These are phyloP conservation scores for Sarocladium oryzae DNA, from an alignment of 2,329 filamentous ascomycete species.

Conservation along the genomic window DNA sequence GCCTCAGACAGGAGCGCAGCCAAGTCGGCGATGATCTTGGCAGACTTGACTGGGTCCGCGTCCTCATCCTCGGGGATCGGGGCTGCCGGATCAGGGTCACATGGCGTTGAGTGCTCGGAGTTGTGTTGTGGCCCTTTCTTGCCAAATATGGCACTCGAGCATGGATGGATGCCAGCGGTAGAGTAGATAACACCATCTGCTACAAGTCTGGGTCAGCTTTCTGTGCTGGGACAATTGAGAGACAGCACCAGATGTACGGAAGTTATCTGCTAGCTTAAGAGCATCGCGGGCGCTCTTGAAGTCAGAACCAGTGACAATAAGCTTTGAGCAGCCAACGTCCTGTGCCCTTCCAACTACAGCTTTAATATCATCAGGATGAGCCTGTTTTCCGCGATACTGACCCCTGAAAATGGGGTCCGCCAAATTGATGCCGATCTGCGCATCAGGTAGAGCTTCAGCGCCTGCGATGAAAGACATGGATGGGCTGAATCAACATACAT, in stretches of 20 bases:
- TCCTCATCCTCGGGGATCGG: conserved; percentile 42
- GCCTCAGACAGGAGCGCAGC: conserved; percentile 55
- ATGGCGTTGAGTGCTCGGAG: conserved; percentile 43
- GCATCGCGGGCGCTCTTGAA: conserved; percentile 71
- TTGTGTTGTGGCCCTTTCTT: conserved; percentile 32
- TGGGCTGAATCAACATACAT: conserved; percentile 39
- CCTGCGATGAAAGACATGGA: neutral
- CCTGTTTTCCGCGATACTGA: conserved; percentile 70
- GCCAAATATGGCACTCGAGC: conserved; percentile 74
- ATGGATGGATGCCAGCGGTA: conserved; percentile 92
- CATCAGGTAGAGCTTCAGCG: conserved; percentile 7
- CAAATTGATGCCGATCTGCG: conserved; percentile 86
- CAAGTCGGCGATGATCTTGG: conserved; percentile 52
- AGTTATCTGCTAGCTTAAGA: conserved; percentile 63
- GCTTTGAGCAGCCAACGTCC: conserved; percentile 74
- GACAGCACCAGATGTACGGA: conserved; percentile 52
- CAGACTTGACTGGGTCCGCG: conserved; percentile 37
- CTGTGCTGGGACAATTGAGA: neutral
- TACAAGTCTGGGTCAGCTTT: neutral
- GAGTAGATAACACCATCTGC: conserved; percentile 76
- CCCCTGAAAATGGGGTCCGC: conserved; percentile 88
- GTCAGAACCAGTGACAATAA: conserved; percentile 91
- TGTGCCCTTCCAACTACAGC: conserved; percentile 73
- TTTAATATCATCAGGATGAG: conserved; percentile 65
- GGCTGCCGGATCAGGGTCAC: conserved; percentile 44